Percentiles rank a stretch among this genome's conserved stretches.
Evolutionary conservation across 805 yeast species (phyloP).

Genomic region (Wickerhamomyces chambardii): DNA sequence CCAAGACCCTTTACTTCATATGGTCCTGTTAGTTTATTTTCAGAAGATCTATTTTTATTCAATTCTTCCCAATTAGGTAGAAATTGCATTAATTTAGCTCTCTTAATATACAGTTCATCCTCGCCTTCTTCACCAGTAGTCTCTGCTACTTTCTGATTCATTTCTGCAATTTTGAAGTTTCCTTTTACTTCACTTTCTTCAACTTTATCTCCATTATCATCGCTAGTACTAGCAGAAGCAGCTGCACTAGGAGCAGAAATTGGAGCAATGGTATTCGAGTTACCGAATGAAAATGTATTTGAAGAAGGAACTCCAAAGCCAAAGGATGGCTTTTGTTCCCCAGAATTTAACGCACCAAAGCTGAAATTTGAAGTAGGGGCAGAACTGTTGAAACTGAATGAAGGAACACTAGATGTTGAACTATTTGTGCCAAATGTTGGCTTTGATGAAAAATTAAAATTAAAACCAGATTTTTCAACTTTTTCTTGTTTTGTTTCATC

Average conservation of each 20-base stretch:
- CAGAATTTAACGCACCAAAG: too few relatives aligned
- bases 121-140: slow-evolving; percentile 87
- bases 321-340: too few relatives aligned
- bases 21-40: slow-evolving; percentile 19
- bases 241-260: slow-evolving; percentile 8
- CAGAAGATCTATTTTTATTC: background rate
- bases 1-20: slow-evolving; percentile 74
- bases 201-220: slow-evolving; percentile 19
- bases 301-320: too few relatives aligned
- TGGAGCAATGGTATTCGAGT: slow-evolving; percentile 2
- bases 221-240: slow-evolving; percentile 8
- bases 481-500: background rate
- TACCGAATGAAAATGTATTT: slow-evolving; percentile 22
- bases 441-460: background rate
- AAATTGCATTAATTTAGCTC: slow-evolving; percentile 62
- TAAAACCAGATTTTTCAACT: slow-evolving; percentile 1
- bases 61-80: slow-evolving; percentile 36
- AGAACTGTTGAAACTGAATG: too few relatives aligned
- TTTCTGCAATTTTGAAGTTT: slow-evolving; percentile 33
- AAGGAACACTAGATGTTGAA: too few relatives aligned
- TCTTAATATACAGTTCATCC: slow-evolving; percentile 48
- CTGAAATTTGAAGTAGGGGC: too few relatives aligned
- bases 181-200: slow-evolving; percentile 38
- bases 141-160: slow-evolving; percentile 42
- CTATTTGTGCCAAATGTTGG: too few relatives aligned